Evolutionary conservation across 805 yeast species (phyloP).

Genomic region (Wickerhamiella cacticola): DNA sequence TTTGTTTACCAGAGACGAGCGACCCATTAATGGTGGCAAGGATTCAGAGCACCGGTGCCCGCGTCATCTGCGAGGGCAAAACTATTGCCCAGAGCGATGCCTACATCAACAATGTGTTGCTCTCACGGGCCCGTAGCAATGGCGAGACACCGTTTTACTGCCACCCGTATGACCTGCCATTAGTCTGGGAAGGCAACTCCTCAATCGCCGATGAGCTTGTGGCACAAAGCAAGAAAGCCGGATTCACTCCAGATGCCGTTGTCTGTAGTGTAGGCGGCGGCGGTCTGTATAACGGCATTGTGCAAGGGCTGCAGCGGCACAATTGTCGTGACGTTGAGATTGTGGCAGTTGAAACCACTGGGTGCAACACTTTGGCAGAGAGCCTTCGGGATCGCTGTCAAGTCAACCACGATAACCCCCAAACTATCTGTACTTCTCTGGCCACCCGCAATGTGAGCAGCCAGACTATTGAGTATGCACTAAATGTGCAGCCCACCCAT

Average conservation of each 20-base stretch:
- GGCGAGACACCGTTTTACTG: constrained; percentile 59
- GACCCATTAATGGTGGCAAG: constrained; percentile 36
- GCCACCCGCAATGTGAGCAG: constrained; percentile 49
- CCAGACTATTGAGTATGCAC: constrained; percentile 38
- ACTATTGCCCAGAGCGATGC: constrained; percentile 68
- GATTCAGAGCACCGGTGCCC: constrained; percentile 40
- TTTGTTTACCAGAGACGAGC: constrained; percentile 44
- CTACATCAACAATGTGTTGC: constrained; percentile 56
- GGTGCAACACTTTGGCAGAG: constrained; percentile 30
- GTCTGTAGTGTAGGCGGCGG: constrained; percentile 90
- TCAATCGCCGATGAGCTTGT: constrained; percentile 77
- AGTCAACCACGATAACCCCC: constrained; percentile 33
- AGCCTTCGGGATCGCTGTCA: constrained; percentile 38
- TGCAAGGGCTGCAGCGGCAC: constrained; percentile 61
- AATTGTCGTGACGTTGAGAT: constrained; percentile 29
- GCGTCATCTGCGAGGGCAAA: constrained; percentile 53
- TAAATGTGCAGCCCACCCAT: constrained; percentile 31
- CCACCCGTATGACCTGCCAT: constrained; percentile 88
- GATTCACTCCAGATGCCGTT: constrained; percentile 53
- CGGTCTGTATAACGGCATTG: constrained; percentile 82
- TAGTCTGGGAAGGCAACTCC: constrained; percentile 92
- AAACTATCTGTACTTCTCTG: constrained; percentile 50
- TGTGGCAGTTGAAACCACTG: constrained; percentile 43
- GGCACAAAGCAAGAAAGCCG: constrained; percentile 42
- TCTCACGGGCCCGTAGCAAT: constrained; percentile 38